phyloP scores from a whole-genome alignment of 371 early-diverging fungal genomes.

The Mucor velutinosus region DNA sequence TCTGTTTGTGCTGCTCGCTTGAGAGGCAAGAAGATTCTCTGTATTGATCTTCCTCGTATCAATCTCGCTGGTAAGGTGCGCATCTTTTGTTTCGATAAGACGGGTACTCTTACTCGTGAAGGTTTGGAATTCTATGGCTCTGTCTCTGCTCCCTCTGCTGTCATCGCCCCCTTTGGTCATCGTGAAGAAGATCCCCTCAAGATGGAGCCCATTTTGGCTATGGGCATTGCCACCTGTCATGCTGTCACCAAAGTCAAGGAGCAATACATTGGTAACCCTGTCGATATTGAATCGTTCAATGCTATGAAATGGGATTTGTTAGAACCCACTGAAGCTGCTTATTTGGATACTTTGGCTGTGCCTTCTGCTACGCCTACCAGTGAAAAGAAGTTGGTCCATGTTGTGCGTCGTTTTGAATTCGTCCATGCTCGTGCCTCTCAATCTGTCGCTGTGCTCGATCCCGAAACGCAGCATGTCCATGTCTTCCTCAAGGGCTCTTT shows the following conservation, averaged over 20 bases:
- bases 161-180: constrained; percentile 17
- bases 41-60: constrained; percentile 78
- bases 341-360: constrained; percentile 29
- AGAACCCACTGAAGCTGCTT: constrained; percentile 15
- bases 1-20: constrained; percentile 69
- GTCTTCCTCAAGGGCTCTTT: constrained; percentile 84
- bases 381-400: constrained; percentile 33
- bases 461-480: constrained; percentile 53
- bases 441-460: constrained; percentile 73
- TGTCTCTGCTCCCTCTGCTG: constrained; percentile 16
- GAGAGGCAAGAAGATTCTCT: constrained; percentile 61
- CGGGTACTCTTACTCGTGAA: constrained; percentile 78
- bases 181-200: constrained; percentile 34
- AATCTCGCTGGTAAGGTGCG: constrained; percentile 85
- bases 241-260: constrained; percentile 68
- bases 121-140: constrained; percentile 67
- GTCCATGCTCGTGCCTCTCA: constrained; percentile 85
- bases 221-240: constrained; percentile 70
- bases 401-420: constrained; percentile 87
- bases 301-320: constrained; percentile 33
- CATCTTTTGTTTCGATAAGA: constrained; percentile 91
- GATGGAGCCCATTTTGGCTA: constrained; percentile 57
- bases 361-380: constrained; percentile 19
- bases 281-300: constrained; percentile 73
- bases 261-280: constrained; percentile 80